phyloP scores from a whole-genome alignment of 163 green algal genomes.

The Coccomyxa subellipsoidea region DNA sequence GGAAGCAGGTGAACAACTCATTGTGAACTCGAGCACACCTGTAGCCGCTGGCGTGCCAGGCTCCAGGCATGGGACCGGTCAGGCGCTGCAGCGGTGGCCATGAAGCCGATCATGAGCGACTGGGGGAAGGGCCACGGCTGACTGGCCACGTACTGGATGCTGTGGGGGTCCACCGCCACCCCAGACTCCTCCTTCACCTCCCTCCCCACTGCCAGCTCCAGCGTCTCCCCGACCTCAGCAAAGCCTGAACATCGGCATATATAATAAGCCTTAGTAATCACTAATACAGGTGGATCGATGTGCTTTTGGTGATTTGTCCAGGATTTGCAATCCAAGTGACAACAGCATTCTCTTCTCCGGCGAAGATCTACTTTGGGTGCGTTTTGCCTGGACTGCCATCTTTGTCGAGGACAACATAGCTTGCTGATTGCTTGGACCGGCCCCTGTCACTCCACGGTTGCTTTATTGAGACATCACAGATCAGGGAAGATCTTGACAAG shows the following conservation, averaged over 20 bases:
- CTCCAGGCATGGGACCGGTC: not conserved
- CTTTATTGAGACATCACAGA: not conserved
- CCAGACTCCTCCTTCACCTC: constrained; percentile 76
- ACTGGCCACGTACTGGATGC: constrained; percentile 50
- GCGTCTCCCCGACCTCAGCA: constrained; percentile 81
- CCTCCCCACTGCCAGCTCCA: constrained; percentile 75
- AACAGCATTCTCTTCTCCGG: no score
- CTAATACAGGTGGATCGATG: no score
- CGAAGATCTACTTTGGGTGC: no score
- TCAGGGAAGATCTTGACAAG: not conserved
- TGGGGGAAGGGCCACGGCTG: constrained; percentile 86
- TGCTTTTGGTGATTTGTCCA: no score
- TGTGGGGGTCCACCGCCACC: constrained; percentile 34
- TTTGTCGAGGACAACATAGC: no score
- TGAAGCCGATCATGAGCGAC: constrained; percentile 81
- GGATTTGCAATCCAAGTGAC: no score
- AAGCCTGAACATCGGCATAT: constrained; percentile 62
- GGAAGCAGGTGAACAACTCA: not conserved
- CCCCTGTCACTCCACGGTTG: no score
- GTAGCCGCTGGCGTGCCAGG: not conserved
- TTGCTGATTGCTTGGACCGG: no score
- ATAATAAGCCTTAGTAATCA: not conserved
- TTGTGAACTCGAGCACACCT: not conserved
- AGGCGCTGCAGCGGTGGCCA: not conserved
- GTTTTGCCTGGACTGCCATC: no score